These are phyloP conservation scores for Phlebiopsis flavidoalba DNA, from an alignment of 768 basidiomycete genomes.

Conservation along the genomic window DNA sequence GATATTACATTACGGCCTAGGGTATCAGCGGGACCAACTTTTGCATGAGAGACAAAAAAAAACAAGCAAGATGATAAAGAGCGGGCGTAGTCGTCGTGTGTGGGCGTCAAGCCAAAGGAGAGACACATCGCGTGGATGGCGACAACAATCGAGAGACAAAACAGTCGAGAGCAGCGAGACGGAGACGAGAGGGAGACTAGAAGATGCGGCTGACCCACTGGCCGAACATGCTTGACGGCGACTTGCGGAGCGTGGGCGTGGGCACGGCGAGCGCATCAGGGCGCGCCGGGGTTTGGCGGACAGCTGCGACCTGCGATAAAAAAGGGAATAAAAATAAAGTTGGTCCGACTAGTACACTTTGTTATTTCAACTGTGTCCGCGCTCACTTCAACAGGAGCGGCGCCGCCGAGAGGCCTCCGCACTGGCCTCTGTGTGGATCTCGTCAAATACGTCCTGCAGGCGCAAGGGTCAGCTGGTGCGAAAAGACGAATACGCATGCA, in stretches of 20 bases:
- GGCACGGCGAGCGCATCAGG: neutral
- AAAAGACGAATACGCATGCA: neutral
- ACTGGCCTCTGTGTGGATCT: slow-evolving; percentile 11
- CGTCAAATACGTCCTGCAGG: slow-evolving; percentile 11
- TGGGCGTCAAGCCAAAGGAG: too few species aligned
- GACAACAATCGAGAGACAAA: too few species aligned
- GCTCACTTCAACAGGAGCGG: slow-evolving; percentile 7
- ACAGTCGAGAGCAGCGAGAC: too few species aligned
- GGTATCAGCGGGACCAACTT: neutral
- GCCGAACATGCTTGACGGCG: neutral
- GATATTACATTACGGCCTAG: neutral
- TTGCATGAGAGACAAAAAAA: neutral
- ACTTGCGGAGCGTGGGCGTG: neutral
- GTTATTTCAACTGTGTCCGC: neutral
- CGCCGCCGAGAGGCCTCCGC: slow-evolving; percentile 1
- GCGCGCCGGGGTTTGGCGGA: too few species aligned
- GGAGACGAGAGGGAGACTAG: neutral
- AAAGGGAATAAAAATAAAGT: neutral
- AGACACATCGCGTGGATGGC: too few species aligned
- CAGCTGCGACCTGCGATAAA: neutral
- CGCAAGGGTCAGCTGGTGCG: neutral
- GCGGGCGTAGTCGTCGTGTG: too few species aligned
- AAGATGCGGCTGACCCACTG: neutral
- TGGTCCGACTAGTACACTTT: neutral
- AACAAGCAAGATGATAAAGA: too few species aligned